phyloP scores from a whole-genome alignment of 106 monocot genomes.

The Apostasia shenzhenica region DNA sequence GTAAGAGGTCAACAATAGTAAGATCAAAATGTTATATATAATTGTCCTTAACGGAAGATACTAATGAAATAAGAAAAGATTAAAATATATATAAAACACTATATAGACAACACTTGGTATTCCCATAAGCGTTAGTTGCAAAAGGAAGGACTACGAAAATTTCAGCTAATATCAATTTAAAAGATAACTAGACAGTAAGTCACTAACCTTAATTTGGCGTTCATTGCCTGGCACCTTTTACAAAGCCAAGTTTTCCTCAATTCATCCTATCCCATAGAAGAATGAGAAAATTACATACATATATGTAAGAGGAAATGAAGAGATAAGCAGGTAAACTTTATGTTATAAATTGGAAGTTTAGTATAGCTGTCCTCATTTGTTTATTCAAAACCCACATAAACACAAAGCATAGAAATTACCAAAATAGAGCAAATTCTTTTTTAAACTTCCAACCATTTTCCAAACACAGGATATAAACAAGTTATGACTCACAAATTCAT shows the following conservation, averaged over 20 bases:
- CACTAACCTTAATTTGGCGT: slow-evolving; percentile 89
- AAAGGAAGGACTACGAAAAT: too few species aligned
- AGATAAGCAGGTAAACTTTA: not conserved
- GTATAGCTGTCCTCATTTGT: not conserved
- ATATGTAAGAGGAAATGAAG: not conserved
- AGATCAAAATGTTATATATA: too few species aligned
- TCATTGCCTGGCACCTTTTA: slow-evolving; percentile 97
- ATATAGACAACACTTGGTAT: too few species aligned
- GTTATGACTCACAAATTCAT: slow-evolving; percentile 75
- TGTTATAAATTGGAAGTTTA: not conserved
- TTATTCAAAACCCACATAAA: slow-evolving; percentile 1
- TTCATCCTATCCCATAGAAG: slow-evolving; percentile 64
- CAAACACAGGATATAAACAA: slow-evolving; percentile 10
- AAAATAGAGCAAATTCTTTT: slow-evolving; percentile 1
- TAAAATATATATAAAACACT: too few species aligned
- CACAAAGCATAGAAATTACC: not conserved
- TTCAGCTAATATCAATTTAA: too few species aligned
- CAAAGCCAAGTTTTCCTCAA: slow-evolving; percentile 87
- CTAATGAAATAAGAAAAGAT: too few species aligned
- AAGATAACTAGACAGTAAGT: too few species aligned
- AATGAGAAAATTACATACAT: slow-evolving; percentile 10
- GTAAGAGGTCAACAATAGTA: too few species aligned
- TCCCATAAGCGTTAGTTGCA: too few species aligned
- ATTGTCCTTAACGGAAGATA: too few species aligned
- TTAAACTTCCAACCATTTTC: not conserved